These are phyloP conservation scores for Nakazawaea peltata DNA, from an alignment of 805 yeast species.

Conservation along the genomic window DNA sequence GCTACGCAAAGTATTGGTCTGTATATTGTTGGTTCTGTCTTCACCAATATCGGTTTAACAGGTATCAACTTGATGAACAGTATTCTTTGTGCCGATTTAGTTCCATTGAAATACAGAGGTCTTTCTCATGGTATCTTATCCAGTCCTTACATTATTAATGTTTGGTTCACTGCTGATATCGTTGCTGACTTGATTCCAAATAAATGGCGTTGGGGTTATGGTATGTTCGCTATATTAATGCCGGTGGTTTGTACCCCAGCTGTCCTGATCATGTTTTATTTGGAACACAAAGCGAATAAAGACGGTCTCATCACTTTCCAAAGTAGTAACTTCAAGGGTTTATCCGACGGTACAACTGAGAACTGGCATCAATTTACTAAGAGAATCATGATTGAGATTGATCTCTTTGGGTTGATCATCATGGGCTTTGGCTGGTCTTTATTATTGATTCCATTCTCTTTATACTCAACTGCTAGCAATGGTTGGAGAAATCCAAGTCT, in stretches of 20 bases:
- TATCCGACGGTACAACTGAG: neutral
- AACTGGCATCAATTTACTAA: slow-evolving; percentile 9
- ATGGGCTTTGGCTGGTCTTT: slow-evolving; percentile 31
- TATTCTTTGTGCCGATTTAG: slow-evolving; percentile 57
- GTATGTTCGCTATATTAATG: slow-evolving; percentile 36
- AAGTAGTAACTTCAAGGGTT: slow-evolving; percentile 3
- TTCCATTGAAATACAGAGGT: slow-evolving; percentile 66
- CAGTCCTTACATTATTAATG: slow-evolving; percentile 65
- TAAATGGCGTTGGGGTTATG: slow-evolving; percentile 44
- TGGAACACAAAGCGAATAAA: slow-evolving; percentile 25
- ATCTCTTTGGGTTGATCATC: slow-evolving; percentile 28
- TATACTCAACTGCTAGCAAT: slow-evolving; percentile 22
- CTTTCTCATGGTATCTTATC: slow-evolving; percentile 59
- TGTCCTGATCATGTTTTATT: slow-evolving; percentile 21
- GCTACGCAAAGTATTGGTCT: slow-evolving; percentile 49
- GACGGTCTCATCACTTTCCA: slow-evolving; percentile 8
- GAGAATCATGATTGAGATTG: slow-evolving; percentile 24
- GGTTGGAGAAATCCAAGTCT: slow-evolving; percentile 30
- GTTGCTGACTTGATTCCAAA: slow-evolving; percentile 20
- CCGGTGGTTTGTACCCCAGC: slow-evolving; percentile 31
- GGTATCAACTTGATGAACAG: slow-evolving; percentile 49
- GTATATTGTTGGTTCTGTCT: slow-evolving; percentile 61
- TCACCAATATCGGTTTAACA: slow-evolving; percentile 52
- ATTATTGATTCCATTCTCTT: slow-evolving; percentile 30
- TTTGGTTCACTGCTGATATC: slow-evolving; percentile 70